Conservation (phyloP, 805 yeast genomes). For the Monosporozyma solicola region DNA sequence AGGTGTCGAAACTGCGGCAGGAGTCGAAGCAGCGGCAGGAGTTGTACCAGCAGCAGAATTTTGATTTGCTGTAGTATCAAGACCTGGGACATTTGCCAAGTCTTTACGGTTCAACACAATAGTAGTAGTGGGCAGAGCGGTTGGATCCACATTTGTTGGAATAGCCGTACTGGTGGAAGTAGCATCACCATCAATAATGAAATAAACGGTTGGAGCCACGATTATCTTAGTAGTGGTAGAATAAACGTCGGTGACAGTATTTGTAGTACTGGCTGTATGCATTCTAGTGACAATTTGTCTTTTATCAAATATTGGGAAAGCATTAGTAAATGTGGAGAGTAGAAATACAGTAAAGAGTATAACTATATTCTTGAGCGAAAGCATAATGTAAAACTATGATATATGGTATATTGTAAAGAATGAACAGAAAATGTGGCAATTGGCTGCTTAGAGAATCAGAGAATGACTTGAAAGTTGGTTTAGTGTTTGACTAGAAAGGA, state of each 20-base stretch:
- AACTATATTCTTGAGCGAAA: background rate
- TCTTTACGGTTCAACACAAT: conserved; percentile 15
- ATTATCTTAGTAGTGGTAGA: conserved; percentile 33
- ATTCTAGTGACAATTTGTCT: conserved; percentile 41
- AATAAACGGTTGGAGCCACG: conserved; percentile 36
- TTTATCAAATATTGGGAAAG: conserved; percentile 27
- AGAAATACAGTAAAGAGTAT: conserved; percentile 1
- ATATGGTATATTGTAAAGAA: background rate
- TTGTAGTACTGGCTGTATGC: conserved; percentile 47
- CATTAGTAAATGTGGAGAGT: conserved; percentile 8
- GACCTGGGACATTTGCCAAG: background rate
- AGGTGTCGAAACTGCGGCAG: conserved; percentile 1
- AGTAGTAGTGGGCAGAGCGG: conserved; percentile 31
- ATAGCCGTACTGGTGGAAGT: conserved; percentile 32
- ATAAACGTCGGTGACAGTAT: conserved; percentile 35
- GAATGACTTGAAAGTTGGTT: background rate
- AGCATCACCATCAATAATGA: conserved; percentile 30
- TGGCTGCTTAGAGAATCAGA: background rate
- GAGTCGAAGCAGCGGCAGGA: conserved; percentile 6
- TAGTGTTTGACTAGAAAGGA: background rate
- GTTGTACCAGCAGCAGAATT: conserved; percentile 6
- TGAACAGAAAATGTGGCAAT: background rate
- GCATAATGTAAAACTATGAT: background rate
- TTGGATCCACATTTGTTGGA: conserved; percentile 29
- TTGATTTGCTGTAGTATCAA: conserved; percentile 4